These are phyloP conservation scores for Mycena rosella DNA, from an alignment of 768 basidiomycete species.

Conservation along the genomic window DNA sequence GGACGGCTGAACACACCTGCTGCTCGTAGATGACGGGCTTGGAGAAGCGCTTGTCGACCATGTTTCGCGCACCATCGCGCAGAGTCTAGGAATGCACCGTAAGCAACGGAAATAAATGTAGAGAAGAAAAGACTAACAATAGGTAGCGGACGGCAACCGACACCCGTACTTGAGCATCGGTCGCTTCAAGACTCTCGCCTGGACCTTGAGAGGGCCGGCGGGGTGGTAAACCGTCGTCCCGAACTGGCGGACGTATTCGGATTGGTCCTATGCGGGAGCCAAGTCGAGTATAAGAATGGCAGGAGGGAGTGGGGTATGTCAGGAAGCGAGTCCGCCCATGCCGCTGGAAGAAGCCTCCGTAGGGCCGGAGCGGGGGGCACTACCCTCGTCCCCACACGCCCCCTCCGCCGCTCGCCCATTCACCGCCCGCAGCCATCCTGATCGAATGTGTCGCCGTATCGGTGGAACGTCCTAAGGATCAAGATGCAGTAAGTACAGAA, in stretches of 20 bases:
- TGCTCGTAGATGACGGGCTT: constrained; percentile 76
- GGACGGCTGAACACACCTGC: constrained; percentile 34
- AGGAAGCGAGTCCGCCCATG: constrained; percentile 46
- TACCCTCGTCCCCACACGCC: too few relatives aligned
- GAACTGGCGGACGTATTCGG: constrained; percentile 80
- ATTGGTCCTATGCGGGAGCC: constrained; percentile 78
- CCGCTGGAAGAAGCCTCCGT: too few relatives aligned
- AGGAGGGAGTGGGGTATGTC: too few relatives aligned
- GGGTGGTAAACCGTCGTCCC: constrained; percentile 73
- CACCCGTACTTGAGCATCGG: constrained; percentile 78
- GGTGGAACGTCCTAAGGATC: constrained; percentile 65
- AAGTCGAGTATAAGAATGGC: constrained; percentile 41
- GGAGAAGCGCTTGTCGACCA: constrained; percentile 83
- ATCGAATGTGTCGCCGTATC: constrained; percentile 58
- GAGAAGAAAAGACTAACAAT: constrained; percentile 61
- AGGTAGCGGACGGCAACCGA: constrained; percentile 63
- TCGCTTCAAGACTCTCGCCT: constrained; percentile 72
- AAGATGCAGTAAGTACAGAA: constrained; percentile 65
- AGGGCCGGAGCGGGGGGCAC: too few relatives aligned
- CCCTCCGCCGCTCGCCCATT: too few relatives aligned
- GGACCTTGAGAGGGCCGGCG: constrained; percentile 62
- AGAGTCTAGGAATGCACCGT: constrained; percentile 58
- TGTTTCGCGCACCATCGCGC: constrained; percentile 76
- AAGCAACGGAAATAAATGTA: constrained; percentile 6
- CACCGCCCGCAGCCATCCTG: too few relatives aligned